Evolutionary conservation across 108 stramenopile genomes (phyloP), one percentile per base, ranked within the genome.

Genomic region (Fragilariopsis cylindrus): DNA sequence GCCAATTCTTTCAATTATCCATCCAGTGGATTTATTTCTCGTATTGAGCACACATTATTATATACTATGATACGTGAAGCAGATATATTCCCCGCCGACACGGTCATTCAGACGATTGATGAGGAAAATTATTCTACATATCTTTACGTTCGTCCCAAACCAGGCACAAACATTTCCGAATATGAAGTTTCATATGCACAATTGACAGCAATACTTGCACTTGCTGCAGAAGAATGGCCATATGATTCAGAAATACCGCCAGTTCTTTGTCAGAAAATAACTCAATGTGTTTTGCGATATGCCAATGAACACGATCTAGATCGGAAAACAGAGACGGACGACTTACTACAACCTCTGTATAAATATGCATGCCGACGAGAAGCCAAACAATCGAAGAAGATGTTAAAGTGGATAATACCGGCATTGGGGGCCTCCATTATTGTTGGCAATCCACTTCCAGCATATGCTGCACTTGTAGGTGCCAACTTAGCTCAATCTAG

Each of bases 111-210:
- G 48, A 72, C 75, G 41, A 88, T 88, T 71, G 76, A 75, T 5
- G 84, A 88, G n/a, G 87, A 85, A 57, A 82, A 88, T 30, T 84
- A 83, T 65, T 76, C 77, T 7, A 45, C n/a, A 3, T 88, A 88
- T 67, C 47, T 74, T 9, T 74, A 74, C 65, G 74, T 48, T 7
- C 74, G 74, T 13, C 74, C 74, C 44, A 19, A 46, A 42, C 65
- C 48, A 43, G 53, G 54, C 15, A 40, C 41, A 43, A 48, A 7
- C 65, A 46, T 56, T 41, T 62, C 70, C 41, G 82, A 79, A 54
- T 30, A 52, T n/a, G 62, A 70, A 39, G 84, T 83, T 52, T 88
- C 87, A 12, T 88, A 88, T 58, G 80, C 79, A 16, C 87, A 88
- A 79, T 63, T 88, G 45, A 84, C 77, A 13, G 87, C 87, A n/a